Evolutionary conservation across 1,284 basidiomycete genomes (phyloP).

Genomic region (Puccinia polysora): DNA sequence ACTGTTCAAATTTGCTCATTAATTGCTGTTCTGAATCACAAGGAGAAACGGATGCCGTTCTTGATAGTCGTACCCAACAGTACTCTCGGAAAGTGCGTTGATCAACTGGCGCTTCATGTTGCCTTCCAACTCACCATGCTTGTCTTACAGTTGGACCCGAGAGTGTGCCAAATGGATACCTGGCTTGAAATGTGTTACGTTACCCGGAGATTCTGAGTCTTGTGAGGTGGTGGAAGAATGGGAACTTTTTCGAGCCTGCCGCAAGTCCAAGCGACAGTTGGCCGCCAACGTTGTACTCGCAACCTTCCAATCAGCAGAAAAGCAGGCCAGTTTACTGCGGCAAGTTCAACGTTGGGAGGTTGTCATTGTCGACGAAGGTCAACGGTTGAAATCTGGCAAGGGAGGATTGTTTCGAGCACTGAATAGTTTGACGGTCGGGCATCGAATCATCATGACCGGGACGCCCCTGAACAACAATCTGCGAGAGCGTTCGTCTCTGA

Average conservation of each 20-base stretch:
- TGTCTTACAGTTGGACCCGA: slow-evolving; percentile 55
- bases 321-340: slow-evolving; percentile 69
- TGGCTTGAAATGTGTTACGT: slow-evolving; percentile 68
- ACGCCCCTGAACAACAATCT: slow-evolving; percentile 97
- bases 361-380: slow-evolving; percentile 86
- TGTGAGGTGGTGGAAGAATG: slow-evolving; percentile 75
- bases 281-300: slow-evolving; percentile 68
- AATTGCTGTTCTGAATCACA: slow-evolving; percentile 68
- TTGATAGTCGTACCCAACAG: slow-evolving; percentile 92
- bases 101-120: neutral
- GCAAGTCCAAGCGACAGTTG: slow-evolving; percentile 49
- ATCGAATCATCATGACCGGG: slow-evolving; percentile 89
- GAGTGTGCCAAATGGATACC: slow-evolving; percentile 88
- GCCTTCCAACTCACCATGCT: neutral
- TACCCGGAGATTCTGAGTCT: slow-evolving; percentile 61
- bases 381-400: slow-evolving; percentile 58
- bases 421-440: slow-evolving; percentile 69
- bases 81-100: slow-evolving; percentile 74
- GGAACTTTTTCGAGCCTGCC: slow-evolving; percentile 67
- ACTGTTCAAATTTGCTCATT: slow-evolving; percentile 87
- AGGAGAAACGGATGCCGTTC: slow-evolving; percentile 66
- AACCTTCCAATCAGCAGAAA: slow-evolving; percentile 65
- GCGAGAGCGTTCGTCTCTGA: slow-evolving; percentile 59
- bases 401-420: slow-evolving; percentile 77
- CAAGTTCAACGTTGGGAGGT: slow-evolving; percentile 82